A percentile compares a stretch with the other conserved stretches of the same genome.
Evolutionary conservation across 148 eudicot species (phyloP).

Genomic region (Bassia scoparia): DNA sequence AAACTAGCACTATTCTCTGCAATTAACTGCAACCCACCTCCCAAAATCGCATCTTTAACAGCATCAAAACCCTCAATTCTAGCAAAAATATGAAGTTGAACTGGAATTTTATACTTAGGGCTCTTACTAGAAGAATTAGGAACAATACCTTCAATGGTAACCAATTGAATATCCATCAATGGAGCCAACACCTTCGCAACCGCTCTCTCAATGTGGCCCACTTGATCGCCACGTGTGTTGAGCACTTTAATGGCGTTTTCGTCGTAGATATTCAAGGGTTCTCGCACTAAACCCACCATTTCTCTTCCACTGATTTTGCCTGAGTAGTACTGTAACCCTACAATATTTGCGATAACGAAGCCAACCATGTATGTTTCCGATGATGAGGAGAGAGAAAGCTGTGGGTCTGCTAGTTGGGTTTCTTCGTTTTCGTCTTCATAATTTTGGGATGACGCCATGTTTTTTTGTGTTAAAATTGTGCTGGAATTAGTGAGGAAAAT

Average conservation of each 20-base stretch:
- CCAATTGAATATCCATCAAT: slow-evolving; percentile 39
- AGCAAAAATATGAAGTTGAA: slow-evolving; percentile 72
- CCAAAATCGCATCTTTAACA: slow-evolving; percentile 36
- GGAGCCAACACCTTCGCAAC: slow-evolving; percentile 69
- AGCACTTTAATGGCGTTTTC: slow-evolving; percentile 72
- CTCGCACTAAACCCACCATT: slow-evolving; percentile 71
- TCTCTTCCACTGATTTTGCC: slow-evolving; percentile 66
- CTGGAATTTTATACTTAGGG: slow-evolving; percentile 44
- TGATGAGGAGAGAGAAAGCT: slow-evolving; percentile 33
- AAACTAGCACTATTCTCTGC: slow-evolving; percentile 37
- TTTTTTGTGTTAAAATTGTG: not conserved
- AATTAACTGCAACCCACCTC: slow-evolving; percentile 62
- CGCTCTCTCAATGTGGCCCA: slow-evolving; percentile 59
- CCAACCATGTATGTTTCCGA: slow-evolving; percentile 67
- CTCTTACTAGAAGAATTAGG: slow-evolving; percentile 43
- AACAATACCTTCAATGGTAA: slow-evolving; percentile 65
- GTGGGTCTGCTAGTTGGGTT: slow-evolving; percentile 20
- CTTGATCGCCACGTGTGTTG: slow-evolving; percentile 54
- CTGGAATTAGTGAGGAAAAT: not conserved
- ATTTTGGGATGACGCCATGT: slow-evolving; percentile 16
- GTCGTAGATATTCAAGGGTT: slow-evolving; percentile 55
- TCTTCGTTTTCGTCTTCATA: slow-evolving; percentile 20
- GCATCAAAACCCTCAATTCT: slow-evolving; percentile 30
- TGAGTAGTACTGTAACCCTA: slow-evolving; percentile 57
- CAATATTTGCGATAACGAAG: slow-evolving; percentile 62